A percentile compares a stretch with the other conserved stretches of the same genome.
These are phyloP conservation scores for Solanum paucissectum DNA, from an alignment of 257 asterid genomes.

Conservation along the genomic window DNA sequence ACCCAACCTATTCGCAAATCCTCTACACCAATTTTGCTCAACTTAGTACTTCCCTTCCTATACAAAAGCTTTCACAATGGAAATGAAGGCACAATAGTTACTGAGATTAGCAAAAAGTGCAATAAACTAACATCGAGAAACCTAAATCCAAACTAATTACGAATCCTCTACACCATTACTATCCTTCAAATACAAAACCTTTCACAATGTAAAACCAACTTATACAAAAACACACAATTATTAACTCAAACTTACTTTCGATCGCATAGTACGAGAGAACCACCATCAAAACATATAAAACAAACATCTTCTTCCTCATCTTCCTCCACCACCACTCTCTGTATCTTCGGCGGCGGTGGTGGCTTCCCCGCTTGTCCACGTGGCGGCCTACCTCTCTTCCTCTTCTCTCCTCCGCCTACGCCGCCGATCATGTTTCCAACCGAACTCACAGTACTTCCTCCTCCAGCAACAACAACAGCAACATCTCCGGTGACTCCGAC, in stretches of 20 bases:
- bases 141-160: not conserved
- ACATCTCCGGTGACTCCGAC: slow-evolving; percentile 11
- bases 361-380: slow-evolving; percentile 43
- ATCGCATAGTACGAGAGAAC: slow-evolving; percentile 85
- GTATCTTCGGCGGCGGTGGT: slow-evolving; percentile 26
- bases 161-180: not conserved
- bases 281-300: slow-evolving; percentile 95
- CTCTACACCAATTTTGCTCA: not conserved
- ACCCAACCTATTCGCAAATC: not conserved
- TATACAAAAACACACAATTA: not conserved
- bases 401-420: slow-evolving; percentile 28
- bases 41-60: not conserved
- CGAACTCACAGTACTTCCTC: not conserved
- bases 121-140: not conserved
- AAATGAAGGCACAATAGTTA: not conserved
- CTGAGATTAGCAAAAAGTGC: not conserved
- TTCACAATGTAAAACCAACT: not conserved
- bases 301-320: slow-evolving; percentile 93
- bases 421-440: not conserved
- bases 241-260: slow-evolving; percentile 54
- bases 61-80: not conserved
- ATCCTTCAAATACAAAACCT: not conserved
- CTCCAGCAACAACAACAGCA: slow-evolving; percentile 1
- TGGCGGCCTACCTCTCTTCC: slow-evolving; percentile 71
- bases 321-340: slow-evolving; percentile 3